Evolutionary conservation across 1,139 yeast species (phyloP), one percentile per base, ranked within the genome.

Genomic region (Taphrina communis): DNA sequence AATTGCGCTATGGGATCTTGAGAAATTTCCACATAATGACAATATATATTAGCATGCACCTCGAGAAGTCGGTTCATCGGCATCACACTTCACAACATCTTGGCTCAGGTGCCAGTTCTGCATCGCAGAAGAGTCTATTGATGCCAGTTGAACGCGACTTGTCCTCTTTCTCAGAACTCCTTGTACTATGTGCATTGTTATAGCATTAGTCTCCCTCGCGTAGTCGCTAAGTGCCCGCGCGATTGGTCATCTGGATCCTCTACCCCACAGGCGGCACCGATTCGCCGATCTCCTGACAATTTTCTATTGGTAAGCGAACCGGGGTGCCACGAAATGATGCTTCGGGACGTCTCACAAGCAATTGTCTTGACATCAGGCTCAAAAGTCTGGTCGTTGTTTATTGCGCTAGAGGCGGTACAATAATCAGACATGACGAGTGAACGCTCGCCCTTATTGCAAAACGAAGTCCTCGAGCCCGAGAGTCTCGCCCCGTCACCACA

Each of bases 381-480:
- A 25, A 25, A 25, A 25, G 31, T 25, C 31, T 25, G 31, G 31
- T 25, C 31, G 31, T 25, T 25, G 31, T 25, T 25, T 25, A 4
- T 25, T 2, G 1, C 31, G 31, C 4, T 25, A 1, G 1, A 25
- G 31, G 4, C 31, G 31, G 31, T 25, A 25, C 31, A 25, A 25
- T 25, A 25, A 25, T 25, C 31, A 25, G 31, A 14, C 46, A 56
- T 56, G 60, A n/a, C 60, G 50, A 39, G 44, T 12, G 60, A 56
- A 21, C 50, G 21, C 12, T 39, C 50, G n/a, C 60, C 60, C 14
- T 36, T 56, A n/a, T 25, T 56, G 46, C 36, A 31, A 56, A 21
- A 56, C 17, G 60, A 31, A 17, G 36, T 36, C 6, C 36, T 56
- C 50, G 60, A 58, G 25, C 62, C 62, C 36, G 53, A 58, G 31